A percentile compares a stretch with the other conserved stretches of the same genome.
phyloP scores from a whole-genome alignment of 805 yeast genomes.

The Sugiyamaella valdiviana region DNA sequence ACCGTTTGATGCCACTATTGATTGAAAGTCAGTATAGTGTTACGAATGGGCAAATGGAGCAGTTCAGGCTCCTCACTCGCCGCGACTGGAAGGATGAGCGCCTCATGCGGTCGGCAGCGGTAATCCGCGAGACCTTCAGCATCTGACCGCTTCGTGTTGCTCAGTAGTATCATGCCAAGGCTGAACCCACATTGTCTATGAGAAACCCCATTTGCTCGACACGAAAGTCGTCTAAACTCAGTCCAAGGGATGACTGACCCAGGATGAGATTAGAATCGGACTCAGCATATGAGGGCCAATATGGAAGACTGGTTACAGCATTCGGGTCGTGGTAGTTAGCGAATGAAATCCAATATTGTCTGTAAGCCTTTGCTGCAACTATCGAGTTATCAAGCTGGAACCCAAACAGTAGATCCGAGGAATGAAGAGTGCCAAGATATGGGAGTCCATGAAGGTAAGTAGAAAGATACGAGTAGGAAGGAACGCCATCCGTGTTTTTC shows the following conservation, averaged over 20 bases:
- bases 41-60: too few relatives aligned
- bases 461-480: constrained; percentile 6
- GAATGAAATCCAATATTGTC: constrained; percentile 13
- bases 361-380: constrained; percentile 6
- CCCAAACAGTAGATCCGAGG: constrained; percentile 3
- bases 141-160: too few relatives aligned
- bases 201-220: not conserved
- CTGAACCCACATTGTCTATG: not conserved
- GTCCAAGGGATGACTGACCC: not conserved
- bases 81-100: too few relatives aligned
- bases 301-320: not conserved
- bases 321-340: constrained; percentile 12
- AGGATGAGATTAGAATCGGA: not conserved
- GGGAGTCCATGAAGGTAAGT: constrained; percentile 4
- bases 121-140: too few relatives aligned
- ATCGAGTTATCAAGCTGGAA: not conserved
- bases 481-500: constrained; percentile 3
- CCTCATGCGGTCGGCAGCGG: too few relatives aligned
- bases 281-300: constrained; percentile 10
- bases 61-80: too few relatives aligned
- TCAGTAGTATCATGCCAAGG: not conserved
- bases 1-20: too few relatives aligned
- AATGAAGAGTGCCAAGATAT: constrained; percentile 12
- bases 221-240: not conserved
- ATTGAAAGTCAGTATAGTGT: too few relatives aligned